Evolutionary conservation across 2,329 filamentous ascomycete species (phyloP).

Genomic region (Rutstroemia sp.): DNA sequence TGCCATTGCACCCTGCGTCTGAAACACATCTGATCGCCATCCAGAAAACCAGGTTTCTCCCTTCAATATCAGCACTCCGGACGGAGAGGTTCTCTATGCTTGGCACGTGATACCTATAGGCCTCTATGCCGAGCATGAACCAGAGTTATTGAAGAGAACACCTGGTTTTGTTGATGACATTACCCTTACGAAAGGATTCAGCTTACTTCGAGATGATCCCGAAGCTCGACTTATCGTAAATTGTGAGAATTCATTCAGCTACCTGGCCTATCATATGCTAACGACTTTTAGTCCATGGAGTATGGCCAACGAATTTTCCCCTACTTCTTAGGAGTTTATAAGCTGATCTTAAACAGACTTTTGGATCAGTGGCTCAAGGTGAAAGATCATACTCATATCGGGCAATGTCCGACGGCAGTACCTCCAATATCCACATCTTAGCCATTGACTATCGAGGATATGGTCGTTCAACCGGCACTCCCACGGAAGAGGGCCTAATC

Average conservation of each 20-base stretch:
- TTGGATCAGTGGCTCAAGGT: conserved; percentile 75
- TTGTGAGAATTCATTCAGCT: conserved; percentile 37
- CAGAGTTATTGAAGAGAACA: conserved; percentile 45
- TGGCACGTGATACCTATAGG: conserved; percentile 86
- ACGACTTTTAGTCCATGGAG: conserved; percentile 50
- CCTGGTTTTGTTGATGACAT: conserved; percentile 39
- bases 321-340: conserved; percentile 11
- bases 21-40: background rate
- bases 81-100: conserved; percentile 72
- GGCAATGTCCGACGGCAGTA: conserved; percentile 62
- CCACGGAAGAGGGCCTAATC: conserved; percentile 74
- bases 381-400: conserved; percentile 73
- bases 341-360: conserved; percentile 51
- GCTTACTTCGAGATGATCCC: conserved; percentile 54
- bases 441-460: conserved; percentile 89
- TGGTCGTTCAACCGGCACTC: conserved; percentile 70
- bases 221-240: conserved; percentile 56
- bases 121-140: conserved; percentile 66
- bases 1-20: background rate
- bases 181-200: conserved; percentile 49
- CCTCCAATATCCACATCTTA: conserved; percentile 68
- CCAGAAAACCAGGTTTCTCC: conserved; percentile 81
- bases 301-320: conserved; percentile 31
- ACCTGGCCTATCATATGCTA: conserved; percentile 8
- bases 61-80: conserved; percentile 67